These are phyloP conservation scores for Globisporangium alternatum DNA, from an alignment of 352 stramenopile species.

Conservation along the genomic window DNA sequence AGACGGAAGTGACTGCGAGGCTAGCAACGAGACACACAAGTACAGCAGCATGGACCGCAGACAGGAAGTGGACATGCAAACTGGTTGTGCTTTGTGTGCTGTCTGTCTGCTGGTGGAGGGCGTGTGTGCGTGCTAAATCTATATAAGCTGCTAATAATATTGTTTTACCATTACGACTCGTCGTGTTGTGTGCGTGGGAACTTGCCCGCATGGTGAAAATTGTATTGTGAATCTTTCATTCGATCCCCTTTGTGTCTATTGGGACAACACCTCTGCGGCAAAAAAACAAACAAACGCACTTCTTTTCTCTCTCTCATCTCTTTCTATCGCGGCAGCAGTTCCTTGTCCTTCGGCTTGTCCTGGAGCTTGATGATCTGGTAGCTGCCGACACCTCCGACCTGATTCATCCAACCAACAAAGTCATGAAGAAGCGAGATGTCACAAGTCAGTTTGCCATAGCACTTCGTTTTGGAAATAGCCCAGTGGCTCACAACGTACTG, in stretches of 20 bases:
- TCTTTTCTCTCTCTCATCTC: not conserved
- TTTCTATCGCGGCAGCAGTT: constrained; percentile 10
- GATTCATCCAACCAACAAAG: not conserved
- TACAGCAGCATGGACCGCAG: not conserved
- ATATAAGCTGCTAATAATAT: constrained; percentile 26
- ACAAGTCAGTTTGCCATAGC: not conserved
- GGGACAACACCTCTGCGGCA: not conserved
- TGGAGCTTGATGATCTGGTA: constrained; percentile 82
- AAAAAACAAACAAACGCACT: not conserved
- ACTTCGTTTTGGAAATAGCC: not conserved
- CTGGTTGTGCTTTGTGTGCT: not conserved
- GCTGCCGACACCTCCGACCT: constrained; percentile 63
- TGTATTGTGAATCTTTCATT: constrained; percentile 3
- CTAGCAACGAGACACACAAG: not conserved
- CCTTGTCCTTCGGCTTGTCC: constrained; percentile 35
- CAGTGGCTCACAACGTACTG: constrained; percentile 24
- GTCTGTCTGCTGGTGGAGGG: not conserved
- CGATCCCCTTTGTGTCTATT: constrained; percentile 3
- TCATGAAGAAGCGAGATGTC: constrained; percentile 7
- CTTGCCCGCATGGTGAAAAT: not conserved
- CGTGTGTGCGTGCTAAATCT: constrained; percentile 13
- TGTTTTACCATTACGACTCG: constrained; percentile 13
- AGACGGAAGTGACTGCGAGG: not conserved
- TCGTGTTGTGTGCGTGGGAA: not conserved
- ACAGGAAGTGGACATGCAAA: not conserved